Base-by-base conservation (phyloP, 768 basidiomycete genomes). In the Strobilomyces confusus region DNA sequence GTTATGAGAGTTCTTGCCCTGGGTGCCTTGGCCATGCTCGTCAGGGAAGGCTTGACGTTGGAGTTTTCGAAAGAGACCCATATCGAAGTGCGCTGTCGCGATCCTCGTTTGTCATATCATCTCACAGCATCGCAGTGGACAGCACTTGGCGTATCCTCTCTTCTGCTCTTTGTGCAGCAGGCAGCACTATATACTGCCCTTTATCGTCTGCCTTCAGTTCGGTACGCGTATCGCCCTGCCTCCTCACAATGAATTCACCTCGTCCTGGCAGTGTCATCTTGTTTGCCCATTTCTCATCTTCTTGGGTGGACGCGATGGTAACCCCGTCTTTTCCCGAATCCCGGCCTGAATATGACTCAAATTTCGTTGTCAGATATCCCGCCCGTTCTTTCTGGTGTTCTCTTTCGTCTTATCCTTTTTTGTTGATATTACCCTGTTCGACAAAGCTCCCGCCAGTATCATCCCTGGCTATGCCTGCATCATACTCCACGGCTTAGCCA, bases 1-100 rank as follows among this genome's bases (percentile, higher is more conserved):
- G 74, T 86, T 32, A 83, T 90, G 73, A 74, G 87, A 56, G 77
- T 89, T 45, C 73, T 91, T 48, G 86, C 84, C 4, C 81, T 83
- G 58, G 86, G 82, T n/a, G 85, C 80, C n/a, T 61, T 88, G 49
- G 83, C 80, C 19, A 77, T 81, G 40, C 58, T 87, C 42, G 68
- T 80, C 19, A 84, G 86, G 84, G 82, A 83, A 56, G 76, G 71
- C 1, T 55, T 73, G 44, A 82, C 80, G 0, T 80, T 80, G 5
- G 77, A 83, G 61, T 63, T 81, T 55, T 71, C 73, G 45, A 82
- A 77, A 61, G 77, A 76, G 60, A 77, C 75, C 58, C 70, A 73
- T 25, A 77, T 86, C 33, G 86, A 88, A 76, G 86, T 84, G 63
- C 45, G 80, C 63, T 36, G 41, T 40, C n/a, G 30, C 48, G 30